These are phyloP conservation scores for Daphne laureola DNA, from an alignment of 441 rosid species.

Conservation along the genomic window DNA sequence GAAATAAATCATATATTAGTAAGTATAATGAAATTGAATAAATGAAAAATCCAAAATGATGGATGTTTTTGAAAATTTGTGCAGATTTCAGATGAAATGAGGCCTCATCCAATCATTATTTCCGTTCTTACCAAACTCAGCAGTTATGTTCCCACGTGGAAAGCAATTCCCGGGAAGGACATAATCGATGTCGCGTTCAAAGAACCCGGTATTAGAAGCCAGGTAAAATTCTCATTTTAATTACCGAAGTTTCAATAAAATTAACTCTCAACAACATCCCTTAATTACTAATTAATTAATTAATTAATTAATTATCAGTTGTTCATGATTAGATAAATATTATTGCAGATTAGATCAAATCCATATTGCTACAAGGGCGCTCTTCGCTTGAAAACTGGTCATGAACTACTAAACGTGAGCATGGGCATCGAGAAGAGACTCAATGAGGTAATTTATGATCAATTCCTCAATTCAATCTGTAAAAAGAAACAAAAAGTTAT, in stretches of 20 bases:
- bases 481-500: no score
- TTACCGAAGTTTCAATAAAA: not conserved
- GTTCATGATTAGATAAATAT: not conserved
- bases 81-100: slow-evolving; percentile 75
- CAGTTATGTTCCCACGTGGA: slow-evolving; percentile 65
- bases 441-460: slow-evolving; percentile 26
- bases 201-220: slow-evolving; percentile 48
- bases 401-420: slow-evolving; percentile 37
- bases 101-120: slow-evolving; percentile 45
- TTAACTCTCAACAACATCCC: not conserved
- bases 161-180: slow-evolving; percentile 56
- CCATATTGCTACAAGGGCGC: slow-evolving; percentile 58
- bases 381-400: slow-evolving; percentile 57
- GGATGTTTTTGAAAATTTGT: no score
- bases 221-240: slow-evolving; percentile 29
- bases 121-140: slow-evolving; percentile 38
- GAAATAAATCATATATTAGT: no score
- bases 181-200: slow-evolving; percentile 66
- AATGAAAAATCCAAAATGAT: no score
- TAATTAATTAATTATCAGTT: not conserved
- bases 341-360: slow-evolving; percentile 50
- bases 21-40: no score
- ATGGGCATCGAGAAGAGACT: slow-evolving; percentile 41
- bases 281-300: no score
- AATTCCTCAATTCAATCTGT: not conserved